phyloP scores from a whole-genome alignment of 805 yeast species.

The Saccharomyces jurei region DNA sequence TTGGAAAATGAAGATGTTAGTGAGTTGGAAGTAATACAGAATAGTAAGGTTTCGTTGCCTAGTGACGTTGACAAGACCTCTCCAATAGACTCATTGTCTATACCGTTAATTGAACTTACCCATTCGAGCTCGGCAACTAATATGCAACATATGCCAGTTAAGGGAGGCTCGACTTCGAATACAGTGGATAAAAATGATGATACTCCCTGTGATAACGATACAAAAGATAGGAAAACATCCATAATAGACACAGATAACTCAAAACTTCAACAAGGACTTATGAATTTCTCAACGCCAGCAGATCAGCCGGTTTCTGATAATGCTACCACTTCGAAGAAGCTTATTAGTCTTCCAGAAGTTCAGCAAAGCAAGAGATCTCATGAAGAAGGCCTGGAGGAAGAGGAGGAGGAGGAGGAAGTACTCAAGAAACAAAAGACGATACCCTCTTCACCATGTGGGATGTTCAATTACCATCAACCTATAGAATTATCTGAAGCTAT shows the following conservation, averaged over 20 bases:
- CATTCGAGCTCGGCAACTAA: conserved; percentile 4
- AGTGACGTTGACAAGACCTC: conserved; percentile 28
- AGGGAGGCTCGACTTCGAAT: not conserved
- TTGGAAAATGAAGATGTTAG: conserved; percentile 11
- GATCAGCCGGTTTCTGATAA: not conserved
- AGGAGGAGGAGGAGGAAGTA: conserved; percentile 6
- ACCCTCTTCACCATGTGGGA: conserved; percentile 29
- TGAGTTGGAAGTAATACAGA: not conserved
- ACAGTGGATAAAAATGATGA: not conserved
- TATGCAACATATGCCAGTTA: not conserved
- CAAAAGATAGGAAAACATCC: not conserved
- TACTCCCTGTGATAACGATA: not conserved
- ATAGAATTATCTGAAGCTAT: conserved; percentile 3
- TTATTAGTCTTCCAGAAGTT: not conserved
- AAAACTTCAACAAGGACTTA: not conserved
- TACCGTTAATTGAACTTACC: conserved; percentile 29
- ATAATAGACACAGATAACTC: not conserved
- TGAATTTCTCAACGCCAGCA: not conserved
- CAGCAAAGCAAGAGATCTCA: not conserved
- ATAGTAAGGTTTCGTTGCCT: conserved; percentile 2
- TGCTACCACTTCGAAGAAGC: not conserved
- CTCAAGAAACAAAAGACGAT: conserved; percentile 22
- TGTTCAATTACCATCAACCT: conserved; percentile 19
- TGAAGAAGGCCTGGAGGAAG: conserved; percentile 5
- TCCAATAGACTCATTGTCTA: conserved; percentile 28